These are phyloP conservation scores for Pyropia haitanensis DNA, from an alignment of 23 red algal species.

Conservation along the genomic window DNA sequence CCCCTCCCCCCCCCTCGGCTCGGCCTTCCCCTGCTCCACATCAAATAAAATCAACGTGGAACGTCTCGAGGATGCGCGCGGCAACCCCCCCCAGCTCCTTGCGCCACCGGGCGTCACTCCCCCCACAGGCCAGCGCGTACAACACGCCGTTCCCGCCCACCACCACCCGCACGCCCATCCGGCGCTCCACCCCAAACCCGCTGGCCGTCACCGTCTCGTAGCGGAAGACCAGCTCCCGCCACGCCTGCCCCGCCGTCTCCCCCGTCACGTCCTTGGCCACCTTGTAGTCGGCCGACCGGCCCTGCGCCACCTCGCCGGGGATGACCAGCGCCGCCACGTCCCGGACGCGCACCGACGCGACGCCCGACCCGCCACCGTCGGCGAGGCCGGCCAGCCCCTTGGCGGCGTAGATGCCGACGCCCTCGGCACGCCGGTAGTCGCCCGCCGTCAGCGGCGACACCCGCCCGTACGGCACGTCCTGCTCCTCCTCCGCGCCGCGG, in stretches of 20 bases:
- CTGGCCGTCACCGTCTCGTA: conserved; percentile 27
- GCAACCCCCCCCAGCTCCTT: neutral
- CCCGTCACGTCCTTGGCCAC: conserved; percentile 9
- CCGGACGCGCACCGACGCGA: neutral
- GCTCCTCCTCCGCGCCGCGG: no score
- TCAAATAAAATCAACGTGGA: no score
- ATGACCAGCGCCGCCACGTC: conserved; percentile 23
- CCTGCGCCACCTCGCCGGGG: conserved; percentile 18
- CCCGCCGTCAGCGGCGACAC: conserved; percentile 8
- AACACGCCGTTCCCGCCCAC: conserved; percentile 12
- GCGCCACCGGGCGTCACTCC: conserved; percentile 13
- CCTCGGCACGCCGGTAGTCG: conserved; percentile 38
- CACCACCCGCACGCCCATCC: conserved; percentile 3
- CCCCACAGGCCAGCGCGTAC: conserved; percentile 19
- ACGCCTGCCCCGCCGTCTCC: conserved; percentile 4
- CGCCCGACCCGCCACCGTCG: neutral
- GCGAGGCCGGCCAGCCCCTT: neutral
- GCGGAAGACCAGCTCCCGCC: conserved; percentile 1
- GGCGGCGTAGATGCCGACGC: conserved; percentile 17
- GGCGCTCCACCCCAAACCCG: conserved; percentile 18
- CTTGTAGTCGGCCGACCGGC: conserved; percentile 2
- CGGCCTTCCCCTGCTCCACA: no score
- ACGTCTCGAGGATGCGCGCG: no score
- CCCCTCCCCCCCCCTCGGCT: no score
- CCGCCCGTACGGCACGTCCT: conserved; percentile 2